Evolutionary conservation across 345 rosid species (phyloP).

Genomic region (Noccaea bulbosa): DNA sequence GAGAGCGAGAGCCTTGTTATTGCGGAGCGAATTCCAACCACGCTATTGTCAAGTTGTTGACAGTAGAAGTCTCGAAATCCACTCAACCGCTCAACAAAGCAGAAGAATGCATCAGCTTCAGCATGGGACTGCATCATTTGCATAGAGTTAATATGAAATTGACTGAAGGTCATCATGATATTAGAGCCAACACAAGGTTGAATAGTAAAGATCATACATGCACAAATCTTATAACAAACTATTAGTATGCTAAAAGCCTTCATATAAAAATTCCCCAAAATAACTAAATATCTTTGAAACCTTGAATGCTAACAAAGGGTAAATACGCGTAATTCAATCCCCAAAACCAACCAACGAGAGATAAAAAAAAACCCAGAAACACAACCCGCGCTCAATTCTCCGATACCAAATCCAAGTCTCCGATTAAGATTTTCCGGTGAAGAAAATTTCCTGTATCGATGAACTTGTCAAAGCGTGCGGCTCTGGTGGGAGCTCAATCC

Average conservation of each 20-base stretch:
- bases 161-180: slow-evolving; percentile 8
- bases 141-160: slow-evolving; percentile 19
- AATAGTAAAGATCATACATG: not conserved
- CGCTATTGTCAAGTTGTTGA: slow-evolving; percentile 98
- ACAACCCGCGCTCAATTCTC: too few species aligned
- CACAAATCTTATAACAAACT: not conserved
- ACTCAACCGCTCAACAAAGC: slow-evolving; percentile 90
- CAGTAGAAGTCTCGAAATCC: slow-evolving; percentile 97
- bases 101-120: slow-evolving; percentile 54
- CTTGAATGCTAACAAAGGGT: too few species aligned
- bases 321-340: too few species aligned
- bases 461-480: slow-evolving; percentile 60
- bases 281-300: not conserved
- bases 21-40: slow-evolving; percentile 89
- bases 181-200: slow-evolving; percentile 11
- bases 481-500: slow-evolving; percentile 49
- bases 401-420: too few species aligned
- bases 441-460: slow-evolving; percentile 17
- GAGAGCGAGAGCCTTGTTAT: slow-evolving; percentile 83
- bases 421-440: not conserved
- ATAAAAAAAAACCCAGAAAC: not conserved
- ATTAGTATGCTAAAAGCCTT: not conserved
- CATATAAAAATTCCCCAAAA: not conserved
- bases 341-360: too few species aligned
- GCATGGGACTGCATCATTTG: slow-evolving; percentile 46